Conservation (phyloP, 768 basidiomycete species). For the Holtermanniella nyarrowii region DNA sequence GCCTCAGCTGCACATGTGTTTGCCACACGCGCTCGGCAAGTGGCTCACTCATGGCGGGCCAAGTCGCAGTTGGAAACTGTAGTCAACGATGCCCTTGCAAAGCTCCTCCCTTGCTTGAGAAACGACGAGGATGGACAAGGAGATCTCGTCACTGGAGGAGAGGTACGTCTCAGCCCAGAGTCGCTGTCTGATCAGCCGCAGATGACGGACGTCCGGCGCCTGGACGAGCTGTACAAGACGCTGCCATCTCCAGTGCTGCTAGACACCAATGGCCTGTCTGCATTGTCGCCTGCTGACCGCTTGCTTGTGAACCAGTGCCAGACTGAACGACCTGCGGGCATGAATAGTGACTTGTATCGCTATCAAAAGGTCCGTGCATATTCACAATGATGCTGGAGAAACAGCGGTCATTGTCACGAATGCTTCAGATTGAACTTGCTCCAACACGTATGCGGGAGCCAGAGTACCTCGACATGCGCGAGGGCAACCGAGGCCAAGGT, state of each 20-base stretch:
- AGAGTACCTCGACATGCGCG: not conserved
- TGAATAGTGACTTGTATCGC: slow-evolving; percentile 14
- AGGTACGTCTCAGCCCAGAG: not conserved
- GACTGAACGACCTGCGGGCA: slow-evolving; percentile 9
- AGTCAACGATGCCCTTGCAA: not conserved
- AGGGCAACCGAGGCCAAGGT: not conserved
- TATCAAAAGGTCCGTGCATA: slow-evolving; percentile 19
- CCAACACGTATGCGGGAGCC: too few relatives aligned
- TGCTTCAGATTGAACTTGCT: too few relatives aligned
- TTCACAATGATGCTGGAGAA: not conserved
- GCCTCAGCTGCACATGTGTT: not conserved
- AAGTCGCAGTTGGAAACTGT: not conserved
- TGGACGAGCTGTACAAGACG: slow-evolving; percentile 20
- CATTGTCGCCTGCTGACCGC: not conserved
- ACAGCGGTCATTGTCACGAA: not conserved
- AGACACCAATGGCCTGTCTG: not conserved
- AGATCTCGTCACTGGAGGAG: not conserved
- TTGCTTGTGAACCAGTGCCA: not conserved
- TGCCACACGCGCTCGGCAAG: not conserved
- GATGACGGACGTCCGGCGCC: slow-evolving; percentile 9
- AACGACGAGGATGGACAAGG: slow-evolving; percentile 3
- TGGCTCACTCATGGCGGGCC: not conserved
- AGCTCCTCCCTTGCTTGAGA: slow-evolving; percentile 5
- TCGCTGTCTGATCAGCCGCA: not conserved
- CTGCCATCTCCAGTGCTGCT: slow-evolving; percentile 17